Evolutionary conservation across 2,329 filamentous ascomycete species (phyloP).

Genomic region (Trichoderma sp.): DNA sequence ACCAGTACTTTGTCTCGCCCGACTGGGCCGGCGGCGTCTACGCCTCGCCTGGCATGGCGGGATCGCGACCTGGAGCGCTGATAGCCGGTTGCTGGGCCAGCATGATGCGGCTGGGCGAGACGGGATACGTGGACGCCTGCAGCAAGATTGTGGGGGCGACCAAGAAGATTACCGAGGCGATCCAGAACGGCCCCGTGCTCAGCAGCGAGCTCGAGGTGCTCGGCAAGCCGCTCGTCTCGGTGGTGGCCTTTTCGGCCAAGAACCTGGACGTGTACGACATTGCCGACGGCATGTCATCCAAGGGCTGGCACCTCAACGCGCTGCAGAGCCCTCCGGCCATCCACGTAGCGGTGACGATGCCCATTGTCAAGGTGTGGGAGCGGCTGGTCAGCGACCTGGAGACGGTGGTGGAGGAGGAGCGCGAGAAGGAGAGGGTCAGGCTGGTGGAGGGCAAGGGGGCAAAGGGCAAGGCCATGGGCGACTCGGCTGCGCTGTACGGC

Average conservation of each 20-base stretch:
- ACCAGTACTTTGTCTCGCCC: slow-evolving; percentile 95
- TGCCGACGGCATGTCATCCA: slow-evolving; percentile 77
- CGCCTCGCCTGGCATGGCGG: slow-evolving; percentile 86
- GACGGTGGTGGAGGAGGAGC: slow-evolving; percentile 65
- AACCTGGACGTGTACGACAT: slow-evolving; percentile 93
- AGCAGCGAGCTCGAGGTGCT: slow-evolving; percentile 72
- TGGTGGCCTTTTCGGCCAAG: slow-evolving; percentile 81
- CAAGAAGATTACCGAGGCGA: slow-evolving; percentile 74
- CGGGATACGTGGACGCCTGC: slow-evolving; percentile 83
- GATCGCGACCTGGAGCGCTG: slow-evolving; percentile 85
- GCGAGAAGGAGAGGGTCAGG: slow-evolving; percentile 74
- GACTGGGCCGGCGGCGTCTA: slow-evolving; percentile 97
- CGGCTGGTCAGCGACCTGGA: slow-evolving; percentile 71
- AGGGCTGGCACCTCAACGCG: slow-evolving; percentile 94
- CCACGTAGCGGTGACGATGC: slow-evolving; percentile 89
- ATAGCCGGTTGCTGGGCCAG: slow-evolving; percentile 96
- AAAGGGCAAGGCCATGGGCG: slow-evolving; percentile 67
- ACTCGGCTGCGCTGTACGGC: slow-evolving; percentile 86
- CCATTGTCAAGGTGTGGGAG: slow-evolving; percentile 78
- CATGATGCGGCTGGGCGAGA: slow-evolving; percentile 82
- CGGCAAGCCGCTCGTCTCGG: slow-evolving; percentile 81
- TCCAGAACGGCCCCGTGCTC: slow-evolving; percentile 66
- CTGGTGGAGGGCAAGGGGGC: slow-evolving; percentile 64
- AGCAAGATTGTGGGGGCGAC: slow-evolving; percentile 82
- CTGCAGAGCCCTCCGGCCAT: slow-evolving; percentile 89